Percentiles rank a stretch among this genome's conserved stretches.
These are phyloP conservation scores for Dendrobium officinale DNA, from an alignment of 106 monocot species.

Conservation along the genomic window DNA sequence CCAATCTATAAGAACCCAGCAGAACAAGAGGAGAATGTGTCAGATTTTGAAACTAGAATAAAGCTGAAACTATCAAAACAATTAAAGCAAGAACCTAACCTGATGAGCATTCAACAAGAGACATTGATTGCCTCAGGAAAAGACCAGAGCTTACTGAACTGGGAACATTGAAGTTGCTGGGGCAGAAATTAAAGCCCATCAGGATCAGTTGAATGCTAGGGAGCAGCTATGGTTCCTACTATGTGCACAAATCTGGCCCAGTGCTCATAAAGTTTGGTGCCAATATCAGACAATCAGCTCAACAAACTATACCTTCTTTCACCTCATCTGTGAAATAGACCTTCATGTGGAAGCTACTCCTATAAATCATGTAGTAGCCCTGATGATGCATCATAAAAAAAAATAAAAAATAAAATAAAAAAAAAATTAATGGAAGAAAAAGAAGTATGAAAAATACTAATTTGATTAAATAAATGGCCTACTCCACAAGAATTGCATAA, in stretches of 20 bases:
- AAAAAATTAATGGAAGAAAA: too few relatives aligned
- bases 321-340: too few relatives aligned
- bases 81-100: not conserved
- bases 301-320: not conserved
- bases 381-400: too few relatives aligned
- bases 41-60: not conserved
- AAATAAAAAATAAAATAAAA: too few relatives aligned
- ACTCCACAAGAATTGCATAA: too few relatives aligned
- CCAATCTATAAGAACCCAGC: not conserved
- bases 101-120: not conserved
- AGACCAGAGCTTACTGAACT: not conserved
- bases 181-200: not conserved
- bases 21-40: not conserved
- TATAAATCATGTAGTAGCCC: too few relatives aligned
- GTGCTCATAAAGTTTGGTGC: not conserved
- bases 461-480: too few relatives aligned
- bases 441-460: too few relatives aligned
- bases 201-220: too few relatives aligned
- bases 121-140: not conserved
- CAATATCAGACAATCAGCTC: not conserved
- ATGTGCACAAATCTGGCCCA: not conserved
- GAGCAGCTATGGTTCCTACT: not conserved
- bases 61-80: not conserved
- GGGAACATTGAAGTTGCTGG: not conserved
- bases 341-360: too few relatives aligned